phyloP scores from a whole-genome alignment of 305 asterid genomes.

The Fraxinus dipetala region DNA sequence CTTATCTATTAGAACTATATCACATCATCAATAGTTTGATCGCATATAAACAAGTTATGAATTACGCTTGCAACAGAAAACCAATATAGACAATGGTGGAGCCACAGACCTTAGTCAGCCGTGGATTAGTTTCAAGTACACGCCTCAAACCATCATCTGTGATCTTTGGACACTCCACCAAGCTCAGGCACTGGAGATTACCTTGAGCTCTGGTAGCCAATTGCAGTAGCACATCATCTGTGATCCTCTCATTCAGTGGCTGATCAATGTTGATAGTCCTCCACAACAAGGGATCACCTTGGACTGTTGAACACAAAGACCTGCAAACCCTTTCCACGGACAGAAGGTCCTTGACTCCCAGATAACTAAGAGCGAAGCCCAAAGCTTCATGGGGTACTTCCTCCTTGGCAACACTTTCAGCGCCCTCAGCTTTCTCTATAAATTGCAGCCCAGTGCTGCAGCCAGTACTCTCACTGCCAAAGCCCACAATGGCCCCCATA shows the following conservation, averaged over 20 bases:
- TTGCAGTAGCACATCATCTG: slow-evolving; percentile 60
- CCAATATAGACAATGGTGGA: background rate
- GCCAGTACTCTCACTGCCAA: background rate
- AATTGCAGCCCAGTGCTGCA: slow-evolving; percentile 21
- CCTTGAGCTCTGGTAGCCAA: slow-evolving; percentile 65
- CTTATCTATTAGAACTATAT: background rate
- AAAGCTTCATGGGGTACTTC: slow-evolving; percentile 63
- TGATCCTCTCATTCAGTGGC: slow-evolving; percentile 63
- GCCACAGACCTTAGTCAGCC: slow-evolving; percentile 62
- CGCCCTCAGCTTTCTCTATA: slow-evolving; percentile 33
- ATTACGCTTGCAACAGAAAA: background rate
- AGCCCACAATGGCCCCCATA: slow-evolving; percentile 4
- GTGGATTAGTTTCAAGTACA: slow-evolving; percentile 64
- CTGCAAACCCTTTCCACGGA: slow-evolving; percentile 64
- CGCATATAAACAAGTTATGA: background rate
- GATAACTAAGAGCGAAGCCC: slow-evolving; percentile 39
- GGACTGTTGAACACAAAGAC: slow-evolving; percentile 48
- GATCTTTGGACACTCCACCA: slow-evolving; percentile 60
- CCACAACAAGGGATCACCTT: slow-evolving; percentile 63
- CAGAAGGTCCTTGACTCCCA: slow-evolving; percentile 72
- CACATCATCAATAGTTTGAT: background rate
- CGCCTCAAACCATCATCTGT: slow-evolving; percentile 68
- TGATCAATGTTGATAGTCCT: slow-evolving; percentile 55
- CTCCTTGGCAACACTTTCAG: slow-evolving; percentile 22
- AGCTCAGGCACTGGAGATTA: slow-evolving; percentile 52